Evolutionary conservation across 2,329 filamentous ascomycete species (phyloP).

Genomic region (Ophiostoma sp.): DNA sequence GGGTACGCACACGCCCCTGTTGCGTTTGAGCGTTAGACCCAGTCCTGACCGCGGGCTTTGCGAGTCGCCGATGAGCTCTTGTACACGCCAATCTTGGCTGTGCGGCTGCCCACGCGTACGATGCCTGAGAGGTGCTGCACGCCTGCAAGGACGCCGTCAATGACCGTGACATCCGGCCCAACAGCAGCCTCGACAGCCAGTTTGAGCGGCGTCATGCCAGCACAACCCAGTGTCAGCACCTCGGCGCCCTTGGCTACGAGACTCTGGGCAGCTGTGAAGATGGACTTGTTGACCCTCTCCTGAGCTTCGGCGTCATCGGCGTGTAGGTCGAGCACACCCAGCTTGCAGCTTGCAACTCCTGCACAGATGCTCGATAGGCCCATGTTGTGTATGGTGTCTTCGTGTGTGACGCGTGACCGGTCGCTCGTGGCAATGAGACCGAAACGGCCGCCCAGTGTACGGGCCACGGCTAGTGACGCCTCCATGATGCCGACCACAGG

Average conservation of each 20-base stretch:
- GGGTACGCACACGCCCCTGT: not conserved
- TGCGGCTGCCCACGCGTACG: constrained; percentile 40
- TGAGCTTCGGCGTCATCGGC: constrained; percentile 21
- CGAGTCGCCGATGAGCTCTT: constrained; percentile 26
- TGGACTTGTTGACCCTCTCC: constrained; percentile 16
- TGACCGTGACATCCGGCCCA: constrained; percentile 27
- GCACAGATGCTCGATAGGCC: constrained; percentile 28
- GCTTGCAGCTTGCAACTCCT: constrained; percentile 29
- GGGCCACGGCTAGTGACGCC: constrained; percentile 30
- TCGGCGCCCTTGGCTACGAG: constrained; percentile 28
- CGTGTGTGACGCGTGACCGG: constrained; percentile 24
- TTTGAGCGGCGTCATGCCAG: constrained; percentile 30
- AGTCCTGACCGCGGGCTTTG: constrained; percentile 29
- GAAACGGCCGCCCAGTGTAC: constrained; percentile 29
- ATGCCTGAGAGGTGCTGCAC: constrained; percentile 47
- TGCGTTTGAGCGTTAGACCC: constrained; percentile 9
- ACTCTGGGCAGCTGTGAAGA: constrained; percentile 18
- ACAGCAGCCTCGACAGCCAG: constrained; percentile 28
- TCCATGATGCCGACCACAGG: constrained; percentile 31
- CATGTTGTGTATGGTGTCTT: constrained; percentile 29
- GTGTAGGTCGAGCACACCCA: constrained; percentile 31
- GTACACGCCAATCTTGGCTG: constrained; percentile 27
- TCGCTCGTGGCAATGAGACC: constrained; percentile 29
- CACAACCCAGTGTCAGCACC: constrained; percentile 28
- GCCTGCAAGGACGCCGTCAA: constrained; percentile 29